Base-by-base conservation (phyloP, 495 filamentous ascomycete genomes). In the Bathelium albidoporum region DNA sequence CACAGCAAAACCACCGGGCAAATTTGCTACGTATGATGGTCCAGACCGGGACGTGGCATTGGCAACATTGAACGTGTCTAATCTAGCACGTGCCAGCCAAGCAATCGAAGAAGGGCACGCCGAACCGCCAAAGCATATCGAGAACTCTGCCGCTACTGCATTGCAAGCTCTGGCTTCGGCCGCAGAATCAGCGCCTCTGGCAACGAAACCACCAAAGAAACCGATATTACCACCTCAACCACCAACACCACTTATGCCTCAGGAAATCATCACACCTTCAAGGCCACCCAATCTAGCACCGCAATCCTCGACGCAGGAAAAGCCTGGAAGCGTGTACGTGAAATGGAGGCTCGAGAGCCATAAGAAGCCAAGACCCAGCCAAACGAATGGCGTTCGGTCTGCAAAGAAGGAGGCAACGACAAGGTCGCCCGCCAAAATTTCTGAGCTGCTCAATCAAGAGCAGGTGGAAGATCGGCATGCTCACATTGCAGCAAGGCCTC, bases 321-420 rank as follows among this genome's bases (percentile, higher is more conserved):
- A 55, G 49, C 49, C 49, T 26, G 49, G 49, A 55, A 55, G 49
- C 24, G 49, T 55, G 2, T 55, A 55, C 29, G 49, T 55, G 22
- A 55, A 55, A 29, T 55, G 49, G 49, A 55, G 49, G 16, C 49
- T 55, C 7, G 49, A 55, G 49, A 55, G 49, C 24, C 49, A 55
- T 24, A 55, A 55, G 24, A 55, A 55, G 24, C 20, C 49, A 26
- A 55, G 29, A 16, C 29, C 49, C 9, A 24, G 49, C 49, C 49
- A 26, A 29, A 55, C 29, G 49, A 55, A 55, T 55, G 49, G 49
- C 22, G 49, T 55, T 55, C 49, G 49, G 20, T 2, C 22, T 16
- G 16, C 44, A 28, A 55, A 55, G 49, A 55, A 55, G 20, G 49
- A 55, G 29, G 49, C 49, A 26, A n/a, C 49, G 11, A 28, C 49